Evolutionary conservation across 768 basidiomycete genomes (phyloP).

Genomic region (Ephemerocybe angulata): DNA sequence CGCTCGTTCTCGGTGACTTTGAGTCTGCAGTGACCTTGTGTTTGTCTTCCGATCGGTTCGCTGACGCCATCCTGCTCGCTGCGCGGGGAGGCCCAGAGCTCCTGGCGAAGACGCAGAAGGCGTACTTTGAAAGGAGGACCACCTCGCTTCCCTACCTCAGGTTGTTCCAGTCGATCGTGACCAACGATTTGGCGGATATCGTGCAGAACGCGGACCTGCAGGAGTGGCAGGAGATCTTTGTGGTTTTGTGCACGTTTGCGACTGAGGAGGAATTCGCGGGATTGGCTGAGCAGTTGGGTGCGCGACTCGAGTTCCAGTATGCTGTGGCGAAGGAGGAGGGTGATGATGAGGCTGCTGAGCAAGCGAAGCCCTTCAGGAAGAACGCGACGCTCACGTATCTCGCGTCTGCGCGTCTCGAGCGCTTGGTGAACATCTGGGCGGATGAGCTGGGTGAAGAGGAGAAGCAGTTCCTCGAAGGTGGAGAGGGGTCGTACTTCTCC

Average conservation of each 20-base stretch:
- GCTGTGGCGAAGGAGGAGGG: slow-evolving; percentile 45
- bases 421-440: slow-evolving; percentile 86
- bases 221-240: slow-evolving; percentile 97
- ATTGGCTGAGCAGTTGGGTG: slow-evolving; percentile 90
- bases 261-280: slow-evolving; percentile 76
- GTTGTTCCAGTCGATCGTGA: slow-evolving; percentile 91
- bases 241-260: slow-evolving; percentile 94
- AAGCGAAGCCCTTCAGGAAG: slow-evolving; percentile 59
- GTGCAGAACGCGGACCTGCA: slow-evolving; percentile 93
- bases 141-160: slow-evolving; percentile 81
- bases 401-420: slow-evolving; percentile 84
- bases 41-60: slow-evolving; percentile 82
- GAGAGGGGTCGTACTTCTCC: slow-evolving; percentile 60
- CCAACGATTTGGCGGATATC: slow-evolving; percentile 87
- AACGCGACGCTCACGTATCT: slow-evolving; percentile 92
- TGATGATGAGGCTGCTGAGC: slow-evolving; percentile 34
- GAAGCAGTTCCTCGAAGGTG: slow-evolving; percentile 36
- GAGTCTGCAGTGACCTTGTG: slow-evolving; percentile 88
- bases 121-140: slow-evolving; percentile 86
- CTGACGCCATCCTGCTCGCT: slow-evolving; percentile 92
- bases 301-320: slow-evolving; percentile 84
- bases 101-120: slow-evolving; percentile 82
- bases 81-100: slow-evolving; percentile 88
- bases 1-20: slow-evolving; percentile 95
- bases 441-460: slow-evolving; percentile 91